Evolutionary conservation across 192 early-diverging fungal genomes (phyloP).

Genomic region (Lobosporangium transversale): DNA sequence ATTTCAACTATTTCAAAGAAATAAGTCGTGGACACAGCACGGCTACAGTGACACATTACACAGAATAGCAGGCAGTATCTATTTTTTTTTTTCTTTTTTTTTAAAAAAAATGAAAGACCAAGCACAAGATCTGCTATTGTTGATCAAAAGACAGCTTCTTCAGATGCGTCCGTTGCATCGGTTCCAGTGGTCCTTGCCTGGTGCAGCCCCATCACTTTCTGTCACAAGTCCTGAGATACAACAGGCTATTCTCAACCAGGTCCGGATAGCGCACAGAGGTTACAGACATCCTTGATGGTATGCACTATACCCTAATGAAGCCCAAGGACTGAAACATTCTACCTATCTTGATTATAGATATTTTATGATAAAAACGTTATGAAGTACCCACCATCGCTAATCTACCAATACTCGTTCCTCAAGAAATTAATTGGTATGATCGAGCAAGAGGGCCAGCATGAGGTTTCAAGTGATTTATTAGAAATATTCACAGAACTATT

Average conservation of each 20-base stretch:
- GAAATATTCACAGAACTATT: slow-evolving; percentile 41
- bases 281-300: not conserved
- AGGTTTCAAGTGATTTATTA: slow-evolving; percentile 28
- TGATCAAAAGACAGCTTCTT: slow-evolving; percentile 40
- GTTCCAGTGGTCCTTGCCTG: slow-evolving; percentile 32
- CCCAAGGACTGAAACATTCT: no score
- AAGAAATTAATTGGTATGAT: slow-evolving; percentile 38
- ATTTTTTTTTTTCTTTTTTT: not conserved
- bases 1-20: no score
- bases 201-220: not conserved
- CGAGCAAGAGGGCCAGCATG: slow-evolving; percentile 27
- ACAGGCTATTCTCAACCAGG: slow-evolving; percentile 38
- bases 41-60: no score
- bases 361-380: slow-evolving; percentile 30
- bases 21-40: no score
- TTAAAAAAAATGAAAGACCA: no score
- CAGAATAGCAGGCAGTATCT: no score
- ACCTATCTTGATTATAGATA: slow-evolving; percentile 15
- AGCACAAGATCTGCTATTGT: slow-evolving; percentile 21
- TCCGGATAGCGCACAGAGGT: not conserved
- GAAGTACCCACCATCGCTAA: slow-evolving; percentile 37
- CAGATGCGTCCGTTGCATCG: slow-evolving; percentile 45
- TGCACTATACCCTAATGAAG: no score
- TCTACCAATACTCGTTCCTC: slow-evolving; percentile 40
- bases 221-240: slow-evolving; percentile 34